Evolutionary conservation across 768 basidiomycete species (phyloP), one percentile per base, ranked within the genome.

Genomic region (Krasilnikovozyma curviuscula): DNA sequence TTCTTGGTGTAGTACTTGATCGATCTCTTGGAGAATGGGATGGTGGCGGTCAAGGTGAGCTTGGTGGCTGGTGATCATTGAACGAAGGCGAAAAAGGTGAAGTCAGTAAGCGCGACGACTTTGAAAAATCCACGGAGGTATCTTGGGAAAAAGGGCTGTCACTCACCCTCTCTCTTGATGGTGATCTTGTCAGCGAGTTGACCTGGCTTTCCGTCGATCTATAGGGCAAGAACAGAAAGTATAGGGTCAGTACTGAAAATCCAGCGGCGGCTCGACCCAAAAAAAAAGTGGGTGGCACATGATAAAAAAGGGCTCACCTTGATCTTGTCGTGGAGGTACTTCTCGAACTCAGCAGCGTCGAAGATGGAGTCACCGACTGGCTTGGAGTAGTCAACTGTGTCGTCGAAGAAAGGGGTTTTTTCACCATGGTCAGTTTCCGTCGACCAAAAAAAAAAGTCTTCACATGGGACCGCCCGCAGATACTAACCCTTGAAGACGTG

Each of bases 1-100:
- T 91, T 91, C 75, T 97, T 97, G 54, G 91, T 95, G 53, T 97
- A 73, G 70, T 97, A 98, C 69, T 97, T 55, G 54, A 52, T 39
- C 34, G 41, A 43, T 29, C 48, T 41, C n/a, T 4, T 5, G 5
- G 16, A 40, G 69, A 95, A 81, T 48, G 84, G 78, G 64, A 91
- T 78, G 61, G 70, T 78, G 45, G 86, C 79, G 44, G 79, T 77
- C 57, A 97, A 76, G 48, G 77, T 80, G 65, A 97, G 73, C 69
- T 79, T 84, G 62, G 71, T 78, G 67, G 75, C 76, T 31, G 6
- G 16, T 3, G n/a, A 7, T n/a, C 2, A 1, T 7, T 18, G 18
- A 23, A 23, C 18, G 23, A 21, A 19, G 49, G 46, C 30, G 30
- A 16, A 42, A 23, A 40, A 32, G 40, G 55, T 40, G 31, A 32